Conservation (phyloP, 139 green algal species). For the Tetratostichococcus sp. region DNA sequence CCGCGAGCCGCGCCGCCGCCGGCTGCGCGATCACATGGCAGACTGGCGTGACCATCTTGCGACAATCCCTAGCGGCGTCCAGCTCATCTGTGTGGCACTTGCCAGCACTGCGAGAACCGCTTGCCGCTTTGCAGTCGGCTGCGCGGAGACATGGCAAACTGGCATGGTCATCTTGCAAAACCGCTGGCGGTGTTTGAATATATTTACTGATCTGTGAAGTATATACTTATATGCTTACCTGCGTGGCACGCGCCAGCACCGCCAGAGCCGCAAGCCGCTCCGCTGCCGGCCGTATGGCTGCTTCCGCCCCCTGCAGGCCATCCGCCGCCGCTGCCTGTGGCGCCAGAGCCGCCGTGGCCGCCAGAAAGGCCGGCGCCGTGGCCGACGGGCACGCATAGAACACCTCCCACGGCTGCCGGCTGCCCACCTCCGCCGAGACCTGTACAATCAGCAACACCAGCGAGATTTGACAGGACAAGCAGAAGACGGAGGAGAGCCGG, state of each 20-base stretch:
- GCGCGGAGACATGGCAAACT: too few species aligned
- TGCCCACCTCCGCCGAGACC: background rate
- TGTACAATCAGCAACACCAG: too few species aligned
- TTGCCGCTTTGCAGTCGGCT: too few species aligned
- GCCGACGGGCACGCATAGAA: constrained; percentile 7
- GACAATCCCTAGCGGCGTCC: too few species aligned
- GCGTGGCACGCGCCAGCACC: background rate
- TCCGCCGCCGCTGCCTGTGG: background rate
- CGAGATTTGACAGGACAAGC: too few species aligned
- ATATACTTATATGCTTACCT: background rate
- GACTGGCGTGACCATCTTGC: too few species aligned
- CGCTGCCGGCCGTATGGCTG: background rate
- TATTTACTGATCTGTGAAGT: too few species aligned
- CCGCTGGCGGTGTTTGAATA: too few species aligned
- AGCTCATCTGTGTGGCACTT: too few species aligned
- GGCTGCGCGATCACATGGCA: too few species aligned
- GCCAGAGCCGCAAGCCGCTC: background rate
- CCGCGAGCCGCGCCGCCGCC: background rate
- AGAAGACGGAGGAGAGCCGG: constrained; percentile 7
- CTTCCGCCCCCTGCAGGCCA: background rate
- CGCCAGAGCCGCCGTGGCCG: background rate
- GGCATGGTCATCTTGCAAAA: too few species aligned
- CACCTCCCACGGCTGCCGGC: constrained; percentile 3
- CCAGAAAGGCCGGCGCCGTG: constrained; percentile 4
- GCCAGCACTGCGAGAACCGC: too few species aligned